phyloP scores from a whole-genome alignment of 371 early-diverging fungal genomes.

The Mucor piriformis region DNA sequence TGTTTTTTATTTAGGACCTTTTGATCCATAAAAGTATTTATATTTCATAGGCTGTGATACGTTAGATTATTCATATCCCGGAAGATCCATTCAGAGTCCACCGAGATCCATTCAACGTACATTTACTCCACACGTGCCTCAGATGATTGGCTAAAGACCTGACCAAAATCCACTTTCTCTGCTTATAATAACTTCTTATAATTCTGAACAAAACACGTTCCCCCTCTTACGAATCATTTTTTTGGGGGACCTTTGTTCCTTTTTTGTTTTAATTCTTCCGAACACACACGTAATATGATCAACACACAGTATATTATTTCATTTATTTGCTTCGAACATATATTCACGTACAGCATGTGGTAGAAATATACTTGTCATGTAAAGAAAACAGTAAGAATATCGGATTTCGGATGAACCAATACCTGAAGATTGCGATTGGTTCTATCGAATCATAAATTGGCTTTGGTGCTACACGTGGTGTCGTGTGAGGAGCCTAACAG shows the following conservation, averaged over 20 bases:
- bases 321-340: neutral
- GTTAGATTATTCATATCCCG: neutral
- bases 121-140: conserved; percentile 17
- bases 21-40: neutral
- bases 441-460: conserved; percentile 20
- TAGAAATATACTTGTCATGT: neutral
- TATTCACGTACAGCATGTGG: neutral
- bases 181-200: conserved; percentile 5
- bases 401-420: conserved; percentile 4
- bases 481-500: conserved; percentile 22
- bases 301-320: neutral
- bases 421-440: conserved; percentile 1
- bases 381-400: neutral
- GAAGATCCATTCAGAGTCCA: conserved; percentile 15
- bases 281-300: neutral
- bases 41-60: neutral
- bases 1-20: neutral
- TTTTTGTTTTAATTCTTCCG: neutral
- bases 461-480: conserved; percentile 27
- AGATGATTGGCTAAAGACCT: conserved; percentile 14
- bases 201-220: conserved; percentile 17
- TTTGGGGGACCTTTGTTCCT: neutral
- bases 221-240: conserved; percentile 7
- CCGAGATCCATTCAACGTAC: conserved; percentile 11
- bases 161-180: neutral